phyloP scores from a whole-genome alignment of 805 yeast genomes.

The Candida rishiriensis region DNA sequence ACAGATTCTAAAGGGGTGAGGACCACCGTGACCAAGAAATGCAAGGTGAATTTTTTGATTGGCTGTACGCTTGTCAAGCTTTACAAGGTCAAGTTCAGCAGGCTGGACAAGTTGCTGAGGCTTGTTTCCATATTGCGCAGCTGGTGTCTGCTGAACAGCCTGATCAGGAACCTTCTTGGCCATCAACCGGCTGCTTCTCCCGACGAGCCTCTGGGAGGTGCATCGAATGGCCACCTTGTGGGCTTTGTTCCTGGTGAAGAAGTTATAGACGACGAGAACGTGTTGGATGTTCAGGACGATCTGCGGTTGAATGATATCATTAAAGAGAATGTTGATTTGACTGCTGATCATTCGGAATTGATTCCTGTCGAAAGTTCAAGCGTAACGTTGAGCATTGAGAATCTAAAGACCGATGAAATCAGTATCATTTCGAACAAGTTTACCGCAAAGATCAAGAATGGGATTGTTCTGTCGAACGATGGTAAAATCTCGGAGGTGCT shows the following conservation, averaged over 20 bases:
- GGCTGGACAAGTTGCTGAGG: conserved; percentile 14
- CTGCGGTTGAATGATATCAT: conserved; percentile 18
- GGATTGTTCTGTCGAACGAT: conserved; percentile 8
- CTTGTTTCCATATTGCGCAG: conserved; percentile 21
- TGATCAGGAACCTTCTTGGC: conserved; percentile 18
- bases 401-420: conserved; percentile 10
- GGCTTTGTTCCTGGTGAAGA: not conserved
- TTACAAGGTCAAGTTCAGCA: conserved; percentile 23
- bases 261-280: conserved; percentile 4
- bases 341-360: not conserved
- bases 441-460: conserved; percentile 11
- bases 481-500: conserved; percentile 7
- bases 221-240: not conserved
- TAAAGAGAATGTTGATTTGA: conserved; percentile 12
- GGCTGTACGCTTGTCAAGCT: conserved; percentile 28
- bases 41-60: conserved; percentile 16
- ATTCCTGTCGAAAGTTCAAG: not conserved
- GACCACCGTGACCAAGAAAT: not conserved
- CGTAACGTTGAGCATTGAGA: conserved; percentile 9
- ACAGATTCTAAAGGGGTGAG: not conserved
- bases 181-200: conserved; percentile 1
- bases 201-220: not conserved
- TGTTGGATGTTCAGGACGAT: conserved; percentile 14
- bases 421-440: conserved; percentile 5
- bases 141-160: conserved; percentile 25